These are phyloP conservation scores for Cercospora sojina DNA, from an alignment of 2,329 filamentous ascomycete species.

Conservation along the genomic window DNA sequence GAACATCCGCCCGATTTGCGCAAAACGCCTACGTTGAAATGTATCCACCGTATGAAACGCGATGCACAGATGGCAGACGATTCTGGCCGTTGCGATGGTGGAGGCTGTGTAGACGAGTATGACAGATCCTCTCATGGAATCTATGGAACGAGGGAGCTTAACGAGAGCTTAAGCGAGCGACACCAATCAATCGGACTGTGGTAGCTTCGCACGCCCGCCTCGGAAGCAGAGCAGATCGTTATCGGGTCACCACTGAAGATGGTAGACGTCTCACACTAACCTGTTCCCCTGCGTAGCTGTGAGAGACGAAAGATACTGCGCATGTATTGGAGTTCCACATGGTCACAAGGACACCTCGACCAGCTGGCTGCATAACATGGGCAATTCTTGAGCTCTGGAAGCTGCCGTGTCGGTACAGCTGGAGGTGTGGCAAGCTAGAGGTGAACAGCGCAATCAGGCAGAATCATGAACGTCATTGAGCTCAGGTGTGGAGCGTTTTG, in stretches of 20 bases:
- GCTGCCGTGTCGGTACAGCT: neutral
- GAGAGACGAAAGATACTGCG: neutral
- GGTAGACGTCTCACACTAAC: neutral
- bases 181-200: neutral
- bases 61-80: neutral
- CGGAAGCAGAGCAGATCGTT: neutral
- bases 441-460: neutral
- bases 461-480: neutral
- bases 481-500: neutral
- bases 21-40: neutral
- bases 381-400: neutral
- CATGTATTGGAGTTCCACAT: neutral
- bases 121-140: neutral
- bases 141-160: neutral
- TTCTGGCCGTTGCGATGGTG: neutral
- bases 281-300: neutral
- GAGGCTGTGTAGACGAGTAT: neutral
- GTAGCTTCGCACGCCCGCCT: neutral
- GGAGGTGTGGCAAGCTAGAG: neutral
- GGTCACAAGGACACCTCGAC: neutral
- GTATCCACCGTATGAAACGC: neutral
- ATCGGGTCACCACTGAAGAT: neutral
- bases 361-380: neutral
- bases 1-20: neutral
- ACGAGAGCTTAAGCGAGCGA: neutral